phyloP scores from a whole-genome alignment of 2,329 filamentous ascomycete genomes.

The Pestalotiopsis sp. region DNA sequence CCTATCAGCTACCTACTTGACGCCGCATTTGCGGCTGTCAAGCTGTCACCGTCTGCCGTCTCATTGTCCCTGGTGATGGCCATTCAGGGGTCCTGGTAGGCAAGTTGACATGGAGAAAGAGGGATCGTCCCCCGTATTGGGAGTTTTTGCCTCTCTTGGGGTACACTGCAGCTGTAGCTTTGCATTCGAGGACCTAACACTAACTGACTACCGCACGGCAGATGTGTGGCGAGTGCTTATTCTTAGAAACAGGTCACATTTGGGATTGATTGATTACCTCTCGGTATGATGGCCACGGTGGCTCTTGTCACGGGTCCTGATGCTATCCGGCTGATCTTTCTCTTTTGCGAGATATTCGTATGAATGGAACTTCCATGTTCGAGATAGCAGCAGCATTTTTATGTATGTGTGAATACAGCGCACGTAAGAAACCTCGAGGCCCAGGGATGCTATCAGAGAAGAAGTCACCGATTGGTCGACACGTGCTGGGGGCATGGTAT shows the following conservation, averaged over 20 bases:
- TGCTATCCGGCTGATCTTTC: background rate
- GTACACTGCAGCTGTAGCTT: too few relatives aligned
- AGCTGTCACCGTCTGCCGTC: too few relatives aligned
- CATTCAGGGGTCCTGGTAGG: too few relatives aligned
- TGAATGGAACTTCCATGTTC: background rate
- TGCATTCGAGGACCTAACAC: too few relatives aligned
- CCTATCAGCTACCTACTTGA: too few relatives aligned
- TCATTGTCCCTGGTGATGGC: too few relatives aligned
- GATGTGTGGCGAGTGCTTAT: constrained; percentile 10
- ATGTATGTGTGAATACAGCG: background rate
- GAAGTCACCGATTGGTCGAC: background rate
- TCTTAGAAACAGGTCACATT: constrained; percentile 9
- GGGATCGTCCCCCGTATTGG: too few relatives aligned
- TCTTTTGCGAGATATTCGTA: background rate
- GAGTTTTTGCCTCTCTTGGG: too few relatives aligned
- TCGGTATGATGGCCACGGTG: background rate
- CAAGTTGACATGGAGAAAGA: too few relatives aligned
- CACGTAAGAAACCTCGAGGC: background rate
- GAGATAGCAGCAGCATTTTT: too few relatives aligned
- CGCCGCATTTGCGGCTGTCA: too few relatives aligned
- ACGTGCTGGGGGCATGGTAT: background rate
- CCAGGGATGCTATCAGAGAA: background rate
- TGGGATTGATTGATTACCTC: background rate
- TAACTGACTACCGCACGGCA: background rate
- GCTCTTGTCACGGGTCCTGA: background rate